Conservation (phyloP, 1,284 basidiomycete species). For the Dichomitus squalens region DNA sequence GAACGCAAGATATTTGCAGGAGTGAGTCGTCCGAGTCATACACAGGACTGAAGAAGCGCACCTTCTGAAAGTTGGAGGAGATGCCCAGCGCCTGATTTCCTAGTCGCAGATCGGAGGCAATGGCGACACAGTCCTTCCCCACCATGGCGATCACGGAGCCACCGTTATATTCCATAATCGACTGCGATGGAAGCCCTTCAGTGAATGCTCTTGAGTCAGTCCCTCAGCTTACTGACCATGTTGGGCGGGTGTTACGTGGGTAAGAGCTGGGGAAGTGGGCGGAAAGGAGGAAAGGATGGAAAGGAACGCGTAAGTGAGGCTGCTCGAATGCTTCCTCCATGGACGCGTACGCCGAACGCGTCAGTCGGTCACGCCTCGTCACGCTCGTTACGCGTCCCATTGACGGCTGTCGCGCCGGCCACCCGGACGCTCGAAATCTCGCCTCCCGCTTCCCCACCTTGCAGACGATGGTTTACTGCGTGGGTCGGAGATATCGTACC, state of each 20-base stretch:
- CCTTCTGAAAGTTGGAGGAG: slow-evolving; percentile 94
- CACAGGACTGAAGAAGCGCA: slow-evolving; percentile 33
- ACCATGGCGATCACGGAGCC: slow-evolving; percentile 99
- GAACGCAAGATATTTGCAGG: neutral
- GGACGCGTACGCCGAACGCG: slow-evolving; percentile 15
- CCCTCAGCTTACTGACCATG: slow-evolving; percentile 13
- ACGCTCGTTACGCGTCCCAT: slow-evolving; percentile 6
- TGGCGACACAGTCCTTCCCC: slow-evolving; percentile 98
- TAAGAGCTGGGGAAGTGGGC: neutral
- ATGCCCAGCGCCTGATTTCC: slow-evolving; percentile 91
- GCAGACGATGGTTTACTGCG: too few relatives aligned
- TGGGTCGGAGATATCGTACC: too few relatives aligned
- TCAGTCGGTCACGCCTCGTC: slow-evolving; percentile 5
- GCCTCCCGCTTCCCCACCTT: too few relatives aligned
- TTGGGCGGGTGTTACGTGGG: neutral
- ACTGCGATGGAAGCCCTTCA: slow-evolving; percentile 43
- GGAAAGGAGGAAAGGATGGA: neutral
- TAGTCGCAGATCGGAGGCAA: slow-evolving; percentile 93
- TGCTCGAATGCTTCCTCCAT: neutral
- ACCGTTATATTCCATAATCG: slow-evolving; percentile 88
- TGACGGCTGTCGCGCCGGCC: neutral
- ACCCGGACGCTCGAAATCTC: neutral
- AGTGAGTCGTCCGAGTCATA: neutral
- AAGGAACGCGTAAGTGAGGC: slow-evolving; percentile 4
- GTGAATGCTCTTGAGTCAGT: neutral